phyloP scores from a whole-genome alignment of 805 yeast species.

The Vanderwaltozyma polyspora region DNA sequence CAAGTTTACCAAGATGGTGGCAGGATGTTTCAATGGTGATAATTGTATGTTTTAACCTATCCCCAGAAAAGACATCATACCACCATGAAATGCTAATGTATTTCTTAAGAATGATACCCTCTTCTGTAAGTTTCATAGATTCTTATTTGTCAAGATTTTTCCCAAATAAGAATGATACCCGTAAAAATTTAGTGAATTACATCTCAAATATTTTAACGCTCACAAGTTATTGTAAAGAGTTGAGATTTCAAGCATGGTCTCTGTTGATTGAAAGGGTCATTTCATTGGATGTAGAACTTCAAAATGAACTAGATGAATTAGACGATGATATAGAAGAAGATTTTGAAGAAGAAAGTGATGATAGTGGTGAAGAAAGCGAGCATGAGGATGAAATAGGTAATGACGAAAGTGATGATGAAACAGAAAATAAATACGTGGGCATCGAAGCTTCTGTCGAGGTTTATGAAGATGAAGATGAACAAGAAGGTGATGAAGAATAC shows the following conservation, averaged over 20 bases:
- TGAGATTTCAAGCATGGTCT: conserved; percentile 69
- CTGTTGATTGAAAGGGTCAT: conserved; percentile 68
- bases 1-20: conserved; percentile 86
- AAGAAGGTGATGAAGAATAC: conserved; percentile 37
- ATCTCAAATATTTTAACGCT: conserved; percentile 51
- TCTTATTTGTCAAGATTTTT: conserved; percentile 45
- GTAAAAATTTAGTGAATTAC: conserved; percentile 47
- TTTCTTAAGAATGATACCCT: conserved; percentile 67
- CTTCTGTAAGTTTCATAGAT: conserved; percentile 59
- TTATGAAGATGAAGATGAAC: conserved; percentile 23
- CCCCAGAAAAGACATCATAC: conserved; percentile 26
- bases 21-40: conserved; percentile 63
- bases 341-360: conserved; percentile 31
- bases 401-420: conserved; percentile 25
- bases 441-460: conserved; percentile 6
- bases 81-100: conserved; percentile 59
- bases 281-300: conserved; percentile 83
- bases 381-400: conserved; percentile 26
- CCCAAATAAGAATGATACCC: conserved; percentile 68
- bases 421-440: conserved; percentile 14
- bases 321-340: conserved; percentile 64
- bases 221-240: conserved; percentile 62
- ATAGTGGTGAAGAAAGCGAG: conserved; percentile 27
- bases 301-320: conserved; percentile 74
- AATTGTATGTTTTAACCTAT: conserved; percentile 45